Evolutionary conservation across 2,329 filamentous ascomycete species (phyloP).

Genomic region (Calonectria pteridis): DNA sequence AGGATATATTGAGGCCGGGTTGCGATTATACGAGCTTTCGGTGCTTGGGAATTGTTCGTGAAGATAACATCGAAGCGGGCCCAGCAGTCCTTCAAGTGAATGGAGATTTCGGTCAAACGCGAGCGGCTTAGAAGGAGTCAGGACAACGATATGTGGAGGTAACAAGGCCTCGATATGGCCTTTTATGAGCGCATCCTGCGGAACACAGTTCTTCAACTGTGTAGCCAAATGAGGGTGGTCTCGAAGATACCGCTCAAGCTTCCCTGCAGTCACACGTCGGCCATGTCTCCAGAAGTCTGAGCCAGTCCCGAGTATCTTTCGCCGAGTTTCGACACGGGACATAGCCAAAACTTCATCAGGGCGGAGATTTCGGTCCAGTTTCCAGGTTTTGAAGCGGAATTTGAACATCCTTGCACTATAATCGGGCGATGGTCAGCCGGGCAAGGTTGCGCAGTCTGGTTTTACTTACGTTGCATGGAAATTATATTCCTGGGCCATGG

Average conservation of each 20-base stretch:
- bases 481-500: constrained; percentile 3
- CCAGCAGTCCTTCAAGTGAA: neutral
- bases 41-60: neutral
- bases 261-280: neutral
- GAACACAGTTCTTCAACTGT: neutral
- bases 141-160: neutral
- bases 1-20: neutral
- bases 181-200: neutral
- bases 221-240: neutral
- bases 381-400: constrained; percentile 20
- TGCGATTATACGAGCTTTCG: neutral
- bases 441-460: too few species aligned
- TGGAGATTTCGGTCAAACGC: neutral
- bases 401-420: constrained; percentile 20
- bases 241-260: constrained; percentile 13
- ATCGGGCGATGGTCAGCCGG: neutral
- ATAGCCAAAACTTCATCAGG: constrained; percentile 5
- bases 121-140: neutral
- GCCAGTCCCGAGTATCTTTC: neutral
- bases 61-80: neutral
- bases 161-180: neutral
- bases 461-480: constrained; percentile 10
- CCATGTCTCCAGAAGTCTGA: constrained; percentile 15
- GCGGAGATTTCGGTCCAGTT: constrained; percentile 13
- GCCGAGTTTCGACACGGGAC: constrained; percentile 6